Evolutionary conservation across 805 yeast species (phyloP).

Genomic region (Candida loeiensis): DNA sequence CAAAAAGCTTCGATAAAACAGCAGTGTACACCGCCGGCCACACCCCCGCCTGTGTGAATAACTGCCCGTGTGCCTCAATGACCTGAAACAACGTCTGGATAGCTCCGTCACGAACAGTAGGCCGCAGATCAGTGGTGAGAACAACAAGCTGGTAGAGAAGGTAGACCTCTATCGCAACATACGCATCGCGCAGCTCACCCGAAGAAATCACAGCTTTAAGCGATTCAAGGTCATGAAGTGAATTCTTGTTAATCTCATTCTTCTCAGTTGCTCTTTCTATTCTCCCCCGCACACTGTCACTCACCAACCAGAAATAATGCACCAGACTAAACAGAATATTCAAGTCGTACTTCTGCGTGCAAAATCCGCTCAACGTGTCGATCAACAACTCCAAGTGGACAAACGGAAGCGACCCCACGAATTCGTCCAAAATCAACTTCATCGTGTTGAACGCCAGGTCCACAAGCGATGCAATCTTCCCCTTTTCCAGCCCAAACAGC

Average conservation of each 20-base stretch:
- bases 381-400: constrained; percentile 61
- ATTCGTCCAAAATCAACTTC: constrained; percentile 82
- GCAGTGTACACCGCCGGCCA: constrained; percentile 70
- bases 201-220: constrained; percentile 1
- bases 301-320: constrained; percentile 87
- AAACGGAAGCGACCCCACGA: constrained; percentile 67
- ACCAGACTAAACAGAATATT: constrained; percentile 89
- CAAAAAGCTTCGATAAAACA: constrained; percentile 29
- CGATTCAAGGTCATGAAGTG: neutral
- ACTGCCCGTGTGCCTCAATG: constrained; percentile 21
- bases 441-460: constrained; percentile 77
- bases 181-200: constrained; percentile 3
- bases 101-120: constrained; percentile 86
- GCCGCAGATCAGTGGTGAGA: constrained; percentile 60
- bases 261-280: constrained; percentile 3
- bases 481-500: constrained; percentile 44
- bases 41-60: constrained; percentile 16
- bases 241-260: neutral
- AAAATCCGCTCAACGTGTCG: constrained; percentile 69
- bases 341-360: constrained; percentile 66
- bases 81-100: constrained; percentile 85
- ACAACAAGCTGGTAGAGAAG: constrained; percentile 53
- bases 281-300: constrained; percentile 56
- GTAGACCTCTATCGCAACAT: constrained; percentile 53
- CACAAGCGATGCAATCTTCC: constrained; percentile 46